These are phyloP conservation scores for Ceratocystis papillata DNA, from an alignment of 2,329 filamentous ascomycete species.

Conservation along the genomic window DNA sequence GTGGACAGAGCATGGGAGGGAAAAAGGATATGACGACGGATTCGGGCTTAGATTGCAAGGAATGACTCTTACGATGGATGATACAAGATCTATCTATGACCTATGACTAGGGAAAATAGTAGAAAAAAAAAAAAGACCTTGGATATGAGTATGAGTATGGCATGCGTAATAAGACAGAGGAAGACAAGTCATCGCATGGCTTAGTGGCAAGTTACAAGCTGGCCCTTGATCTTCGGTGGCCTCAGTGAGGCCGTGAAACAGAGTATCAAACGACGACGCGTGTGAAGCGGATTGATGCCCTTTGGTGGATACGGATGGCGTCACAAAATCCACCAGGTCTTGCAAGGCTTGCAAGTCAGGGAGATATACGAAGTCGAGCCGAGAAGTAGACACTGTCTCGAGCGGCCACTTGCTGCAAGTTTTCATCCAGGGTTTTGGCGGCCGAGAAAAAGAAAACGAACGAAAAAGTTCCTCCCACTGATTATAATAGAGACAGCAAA, in stretches of 20 bases:
- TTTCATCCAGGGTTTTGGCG: background rate
- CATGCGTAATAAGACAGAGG: too few species aligned
- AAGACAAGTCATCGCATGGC: too few species aligned
- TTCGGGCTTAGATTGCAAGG: constrained; percentile 7
- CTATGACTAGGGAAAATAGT: background rate
- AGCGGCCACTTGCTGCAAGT: background rate
- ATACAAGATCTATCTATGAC: background rate
- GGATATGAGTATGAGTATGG: background rate
- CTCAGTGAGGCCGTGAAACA: constrained; percentile 9
- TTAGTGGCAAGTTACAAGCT: background rate
- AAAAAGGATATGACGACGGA: background rate
- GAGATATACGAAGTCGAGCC: background rate
- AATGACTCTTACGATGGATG: constrained; percentile 11
- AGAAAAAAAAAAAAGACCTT: background rate
- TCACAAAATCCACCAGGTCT: background rate
- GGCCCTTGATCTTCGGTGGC: background rate
- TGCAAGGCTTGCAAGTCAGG: background rate
- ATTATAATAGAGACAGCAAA: background rate
- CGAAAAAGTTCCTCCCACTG: background rate
- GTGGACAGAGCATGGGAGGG: background rate
- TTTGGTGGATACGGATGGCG: constrained; percentile 1
- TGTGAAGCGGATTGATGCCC: background rate
- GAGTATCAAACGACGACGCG: background rate
- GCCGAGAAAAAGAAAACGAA: background rate
- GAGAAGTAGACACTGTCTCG: background rate